Evolutionary conservation across 2,329 filamentous ascomycete species (phyloP), one percentile per base, ranked within the genome.

Genomic region (Verticillium albo-atrum): DNA sequence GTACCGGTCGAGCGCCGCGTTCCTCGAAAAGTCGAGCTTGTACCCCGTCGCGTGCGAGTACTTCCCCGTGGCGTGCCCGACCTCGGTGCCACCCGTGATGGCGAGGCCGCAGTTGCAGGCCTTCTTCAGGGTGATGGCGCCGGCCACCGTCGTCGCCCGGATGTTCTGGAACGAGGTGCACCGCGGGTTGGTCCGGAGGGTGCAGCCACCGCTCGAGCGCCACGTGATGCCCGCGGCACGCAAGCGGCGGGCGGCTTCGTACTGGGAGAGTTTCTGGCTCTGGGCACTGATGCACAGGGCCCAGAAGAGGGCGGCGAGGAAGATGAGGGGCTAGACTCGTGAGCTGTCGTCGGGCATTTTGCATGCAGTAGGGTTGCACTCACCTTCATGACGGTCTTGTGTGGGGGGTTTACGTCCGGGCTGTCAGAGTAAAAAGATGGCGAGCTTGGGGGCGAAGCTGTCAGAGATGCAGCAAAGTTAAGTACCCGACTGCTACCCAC

Each of bases 151-250:
- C 27, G 55, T 60, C 15, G 61, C 59, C 57, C 64, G 64, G 56
- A 70, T 60, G 56, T 61, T 59, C 26, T 69, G 63, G 53, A 67
- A 67, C 1, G 66, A 69, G 4, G 66, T 68, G 60, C 66, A 68
- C 3, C 58, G 65, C 2, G 56, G 23, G 23, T 59, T 60, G 55
- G 52, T 62, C 20, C 60, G 60, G 56, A 58, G 60, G 27, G 62
- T 66, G 65, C 67, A 69, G 54, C 62, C 62, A 14, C 67, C 67
- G 4, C 57, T 59, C 10, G 67, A 68, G 20, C 20, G 53, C n/a
- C 62, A 57, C 37, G 56, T 59, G 59, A 69, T 69, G 47, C 66
- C 65, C n/a, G 62, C 66, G 20, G 61, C 62, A 30, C 54, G 27
- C 25, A 68, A 61, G 9, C 62, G 63, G 23, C 60, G 57, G 27